Conservation (phyloP, 1,139 yeast species). For the Yamadazyma triangularis region DNA sequence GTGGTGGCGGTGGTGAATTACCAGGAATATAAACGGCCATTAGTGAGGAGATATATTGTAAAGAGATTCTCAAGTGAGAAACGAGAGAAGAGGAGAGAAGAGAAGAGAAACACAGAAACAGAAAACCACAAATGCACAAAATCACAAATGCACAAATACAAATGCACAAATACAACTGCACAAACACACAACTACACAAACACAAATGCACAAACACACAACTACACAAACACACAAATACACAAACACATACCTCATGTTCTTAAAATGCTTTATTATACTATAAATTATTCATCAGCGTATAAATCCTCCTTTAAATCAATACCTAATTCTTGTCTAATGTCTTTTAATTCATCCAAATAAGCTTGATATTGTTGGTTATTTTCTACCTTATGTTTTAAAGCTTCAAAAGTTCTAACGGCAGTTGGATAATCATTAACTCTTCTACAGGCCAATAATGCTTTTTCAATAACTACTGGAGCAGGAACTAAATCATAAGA, state of each 20-base stretch:
- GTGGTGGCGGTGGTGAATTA: too few species aligned
- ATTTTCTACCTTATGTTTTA: conserved; percentile 93
- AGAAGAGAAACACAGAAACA: too few species aligned
- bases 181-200: too few species aligned
- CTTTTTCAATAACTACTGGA: conserved; percentile 92
- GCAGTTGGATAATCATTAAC: conserved; percentile 99
- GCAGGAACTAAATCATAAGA: conserved; percentile 98
- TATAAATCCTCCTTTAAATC: conserved; percentile 90
- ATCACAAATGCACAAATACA: too few species aligned
- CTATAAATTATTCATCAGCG: conserved; percentile 21
- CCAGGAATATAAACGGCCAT: conserved; percentile 34
- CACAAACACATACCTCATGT: background rate
- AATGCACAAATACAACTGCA: too few species aligned
- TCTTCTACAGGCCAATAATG: conserved; percentile 97
- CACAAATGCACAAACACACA: too few species aligned
- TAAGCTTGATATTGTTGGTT: conserved; percentile 91
- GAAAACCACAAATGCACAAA: too few species aligned
- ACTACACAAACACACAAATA: too few species aligned
- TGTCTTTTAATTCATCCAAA: conserved; percentile 88
- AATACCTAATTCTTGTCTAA: conserved; percentile 89
- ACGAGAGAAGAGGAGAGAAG: background rate
- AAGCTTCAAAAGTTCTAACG: conserved; percentile 93
- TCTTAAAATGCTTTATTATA: too few species aligned
- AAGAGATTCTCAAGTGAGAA: background rate
- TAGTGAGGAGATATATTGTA: conserved; percentile 1